Conservation (phyloP, 1,284 basidiomycete genomes). For the Apiotrichum siamense region DNA sequence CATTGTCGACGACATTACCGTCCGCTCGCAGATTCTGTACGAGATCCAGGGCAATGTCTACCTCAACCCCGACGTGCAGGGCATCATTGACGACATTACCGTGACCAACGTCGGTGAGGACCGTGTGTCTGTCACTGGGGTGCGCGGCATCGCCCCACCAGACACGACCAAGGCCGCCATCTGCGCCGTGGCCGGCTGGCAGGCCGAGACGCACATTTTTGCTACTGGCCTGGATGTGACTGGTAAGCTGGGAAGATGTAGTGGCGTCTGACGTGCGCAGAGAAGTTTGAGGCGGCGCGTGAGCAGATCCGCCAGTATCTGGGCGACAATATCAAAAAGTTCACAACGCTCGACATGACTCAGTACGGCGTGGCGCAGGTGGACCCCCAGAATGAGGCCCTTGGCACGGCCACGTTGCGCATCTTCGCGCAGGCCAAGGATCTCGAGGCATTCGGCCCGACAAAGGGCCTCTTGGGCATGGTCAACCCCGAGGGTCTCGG, state of each 20-base stretch:
- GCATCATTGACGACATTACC: constrained; percentile 20
- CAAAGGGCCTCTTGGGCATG: constrained; percentile 1
- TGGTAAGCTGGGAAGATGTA: too few species aligned
- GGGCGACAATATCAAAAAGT: background rate
- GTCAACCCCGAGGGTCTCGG: constrained; percentile 18
- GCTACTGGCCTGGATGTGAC: constrained; percentile 22
- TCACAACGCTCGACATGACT: constrained; percentile 18
- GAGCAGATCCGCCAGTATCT: constrained; percentile 16
- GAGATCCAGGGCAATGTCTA: constrained; percentile 25
- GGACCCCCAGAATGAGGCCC: constrained; percentile 19
- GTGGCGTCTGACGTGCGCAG: too few species aligned
- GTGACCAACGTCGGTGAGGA: constrained; percentile 16
- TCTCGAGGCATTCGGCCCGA: constrained; percentile 13
- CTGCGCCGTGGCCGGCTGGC: constrained; percentile 24
- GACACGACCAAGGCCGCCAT: constrained; percentile 29
- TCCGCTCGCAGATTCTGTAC: constrained; percentile 18
- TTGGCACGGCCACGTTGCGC: constrained; percentile 22
- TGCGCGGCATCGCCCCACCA: constrained; percentile 23
- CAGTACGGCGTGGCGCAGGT: constrained; percentile 21
- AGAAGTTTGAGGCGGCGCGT: constrained; percentile 22
- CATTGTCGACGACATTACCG: constrained; percentile 9
- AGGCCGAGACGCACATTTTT: constrained; percentile 21
- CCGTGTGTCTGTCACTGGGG: constrained; percentile 21
- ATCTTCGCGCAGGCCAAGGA: constrained; percentile 23
- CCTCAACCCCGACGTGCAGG: constrained; percentile 30